Conservation (phyloP, 371 early-diverging fungal genomes). For the Ordospora pajunii region DNA sequence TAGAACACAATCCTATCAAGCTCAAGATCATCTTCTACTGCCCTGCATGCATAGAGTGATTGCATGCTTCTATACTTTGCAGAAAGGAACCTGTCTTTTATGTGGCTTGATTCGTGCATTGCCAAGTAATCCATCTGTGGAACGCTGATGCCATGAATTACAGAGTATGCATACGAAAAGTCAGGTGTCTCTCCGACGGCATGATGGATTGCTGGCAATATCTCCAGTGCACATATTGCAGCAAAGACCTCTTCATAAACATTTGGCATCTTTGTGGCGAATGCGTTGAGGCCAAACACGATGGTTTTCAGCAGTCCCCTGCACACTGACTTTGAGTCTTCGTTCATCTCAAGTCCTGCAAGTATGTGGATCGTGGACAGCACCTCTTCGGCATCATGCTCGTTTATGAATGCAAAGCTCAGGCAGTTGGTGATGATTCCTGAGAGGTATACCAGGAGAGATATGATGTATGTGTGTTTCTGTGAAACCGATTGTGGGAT, state of each 20-base stretch:
- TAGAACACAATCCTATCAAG: constrained; percentile 11
- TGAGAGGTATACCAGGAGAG: constrained; percentile 29
- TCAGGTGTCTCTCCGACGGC: not conserved
- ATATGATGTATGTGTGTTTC: constrained; percentile 13
- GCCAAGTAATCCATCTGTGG: not conserved
- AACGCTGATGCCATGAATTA: not conserved
- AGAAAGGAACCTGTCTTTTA: not conserved
- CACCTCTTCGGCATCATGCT: constrained; percentile 16
- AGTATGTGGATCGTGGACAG: constrained; percentile 18
- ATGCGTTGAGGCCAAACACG: not conserved
- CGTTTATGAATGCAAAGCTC: constrained; percentile 30
- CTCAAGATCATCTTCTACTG: not conserved
- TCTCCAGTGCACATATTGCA: not conserved
- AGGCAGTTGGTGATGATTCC: constrained; percentile 17
- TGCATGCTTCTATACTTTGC: not conserved
- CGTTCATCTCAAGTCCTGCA: not conserved
- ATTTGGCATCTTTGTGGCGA: not conserved
- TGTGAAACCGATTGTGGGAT: constrained; percentile 19
- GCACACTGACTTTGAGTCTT: too few species aligned
- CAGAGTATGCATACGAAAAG: not conserved
- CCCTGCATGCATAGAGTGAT: not conserved
- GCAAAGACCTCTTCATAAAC: constrained; percentile 1
- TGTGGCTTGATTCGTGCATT: not conserved
- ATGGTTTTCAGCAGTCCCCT: not conserved
- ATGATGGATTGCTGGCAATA: not conserved